phyloP scores from a whole-genome alignment of 2,329 filamentous ascomycete genomes.

The Colletotrichum lentis region DNA sequence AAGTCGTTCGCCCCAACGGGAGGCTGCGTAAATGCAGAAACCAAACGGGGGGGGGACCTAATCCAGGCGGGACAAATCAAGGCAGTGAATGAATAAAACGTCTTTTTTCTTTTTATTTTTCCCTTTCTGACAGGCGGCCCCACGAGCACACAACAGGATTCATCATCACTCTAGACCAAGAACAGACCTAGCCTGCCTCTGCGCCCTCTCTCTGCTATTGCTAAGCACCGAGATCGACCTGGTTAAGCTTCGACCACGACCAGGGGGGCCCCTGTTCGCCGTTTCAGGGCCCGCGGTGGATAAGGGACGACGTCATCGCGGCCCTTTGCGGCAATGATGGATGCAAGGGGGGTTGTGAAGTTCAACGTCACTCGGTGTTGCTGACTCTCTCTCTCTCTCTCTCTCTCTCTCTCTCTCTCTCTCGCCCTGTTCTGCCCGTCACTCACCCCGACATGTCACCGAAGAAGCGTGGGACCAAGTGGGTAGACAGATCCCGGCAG shows the following conservation, averaged over 20 bases:
- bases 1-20: neutral
- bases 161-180: neutral
- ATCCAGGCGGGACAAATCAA: neutral
- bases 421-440: neutral
- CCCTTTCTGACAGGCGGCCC: too few relatives aligned
- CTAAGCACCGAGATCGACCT: slow-evolving; percentile 2
- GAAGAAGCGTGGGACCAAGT: too few relatives aligned
- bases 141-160: neutral
- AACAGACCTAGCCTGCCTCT: neutral
- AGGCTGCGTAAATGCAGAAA: neutral
- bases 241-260: slow-evolving; percentile 30
- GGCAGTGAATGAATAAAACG: too few relatives aligned
- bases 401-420: neutral
- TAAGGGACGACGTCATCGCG: slow-evolving; percentile 25
- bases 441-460: too few relatives aligned
- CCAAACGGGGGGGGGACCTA: neutral
- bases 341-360: neutral
- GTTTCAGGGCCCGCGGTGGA: slow-evolving; percentile 34
- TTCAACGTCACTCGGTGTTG: slow-evolving; percentile 5
- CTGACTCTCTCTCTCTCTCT: neutral
- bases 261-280: slow-evolving; percentile 17
- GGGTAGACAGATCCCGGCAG: too few relatives aligned
- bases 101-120: neutral
- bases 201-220: neutral
- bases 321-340: neutral